Evolutionary conservation across 805 yeast genomes (phyloP), one percentile per base, ranked within the genome.

Genomic region (Cyberlindnera petersonii): DNA sequence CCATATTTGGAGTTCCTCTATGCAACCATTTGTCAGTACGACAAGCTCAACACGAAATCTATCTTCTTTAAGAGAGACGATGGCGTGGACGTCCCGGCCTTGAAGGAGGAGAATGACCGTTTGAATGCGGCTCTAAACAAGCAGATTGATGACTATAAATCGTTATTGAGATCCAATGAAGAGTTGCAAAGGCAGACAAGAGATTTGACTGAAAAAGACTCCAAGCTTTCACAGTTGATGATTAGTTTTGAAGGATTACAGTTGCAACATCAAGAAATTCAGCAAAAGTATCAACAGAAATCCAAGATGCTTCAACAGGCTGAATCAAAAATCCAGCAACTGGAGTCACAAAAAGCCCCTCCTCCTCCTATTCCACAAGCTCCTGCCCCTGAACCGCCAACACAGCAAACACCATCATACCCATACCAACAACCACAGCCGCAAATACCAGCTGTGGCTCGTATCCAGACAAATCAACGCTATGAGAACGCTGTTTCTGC

Each of bases 1-100:
- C 96, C 97, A 2, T 89, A 89, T 58, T 68, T 89, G 58, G 97
- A 89, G 63, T 86, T 86, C 50, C 64, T 86, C 41, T 89, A 86
- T 58, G 87, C 95, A 3, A 73, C 79, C 38, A 66, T 83, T 68
- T 78, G 85, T 47, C 89, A 83, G 57, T 72, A 68, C 38, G 71
- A 64, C 19, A 44, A 60, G 32, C 44, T 57, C 38, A 63, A 65
- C 45, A 48, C 41, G 6, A 26, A 35, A 17, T 59, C 46, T 27
- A 48, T 46, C 15, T 42, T 42, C 46, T 56, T 49, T 48, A 58
- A 46, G 49, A 59, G 49, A 50, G 47, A 35, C 34, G 46, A 44
- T 17, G 39, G 35, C 17, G 33, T 39, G 16, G 48, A 49, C 16
- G 29, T 18, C 24, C 11, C 14, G 10, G 22, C 40, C 13, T 11